These are phyloP conservation scores for Verticillium nubilum DNA, from an alignment of 2,329 filamentous ascomycete species.

Conservation along the genomic window DNA sequence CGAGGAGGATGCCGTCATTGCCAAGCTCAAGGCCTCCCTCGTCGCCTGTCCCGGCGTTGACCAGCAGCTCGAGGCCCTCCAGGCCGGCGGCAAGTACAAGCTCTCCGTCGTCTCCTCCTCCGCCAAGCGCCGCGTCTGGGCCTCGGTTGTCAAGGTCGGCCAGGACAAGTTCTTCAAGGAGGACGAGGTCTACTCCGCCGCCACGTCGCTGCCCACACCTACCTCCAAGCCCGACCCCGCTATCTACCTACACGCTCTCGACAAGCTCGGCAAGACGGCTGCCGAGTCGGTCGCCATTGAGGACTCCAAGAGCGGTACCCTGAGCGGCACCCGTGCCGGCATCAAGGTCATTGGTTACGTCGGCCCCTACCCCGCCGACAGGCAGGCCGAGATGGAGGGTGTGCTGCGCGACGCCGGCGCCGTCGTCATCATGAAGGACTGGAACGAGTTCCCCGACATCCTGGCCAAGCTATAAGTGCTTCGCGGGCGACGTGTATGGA, in stretches of 20 bases:
- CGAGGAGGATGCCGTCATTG: slow-evolving; percentile 80
- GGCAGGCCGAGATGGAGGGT: slow-evolving; percentile 61
- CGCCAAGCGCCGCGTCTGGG: slow-evolving; percentile 70
- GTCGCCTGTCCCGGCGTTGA: slow-evolving; percentile 65
- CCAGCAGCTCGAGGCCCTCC: slow-evolving; percentile 60
- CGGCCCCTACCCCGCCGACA: slow-evolving; percentile 62
- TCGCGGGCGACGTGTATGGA: background rate
- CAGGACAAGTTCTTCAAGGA: slow-evolving; percentile 76
- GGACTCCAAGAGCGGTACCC: slow-evolving; percentile 81
- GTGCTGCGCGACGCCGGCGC: slow-evolving; percentile 57
- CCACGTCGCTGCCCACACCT: slow-evolving; percentile 70
- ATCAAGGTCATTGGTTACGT: slow-evolving; percentile 84
- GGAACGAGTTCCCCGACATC: slow-evolving; percentile 47
- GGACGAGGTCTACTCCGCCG: slow-evolving; percentile 74
- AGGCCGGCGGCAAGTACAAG: slow-evolving; percentile 56
- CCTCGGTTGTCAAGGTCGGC: slow-evolving; percentile 72
- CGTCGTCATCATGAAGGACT: slow-evolving; percentile 55
- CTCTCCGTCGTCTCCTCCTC: slow-evolving; percentile 79
- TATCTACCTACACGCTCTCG: slow-evolving; percentile 75
- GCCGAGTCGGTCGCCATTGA: slow-evolving; percentile 75
- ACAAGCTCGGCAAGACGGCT: slow-evolving; percentile 65
- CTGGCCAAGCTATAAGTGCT: slow-evolving; percentile 34
- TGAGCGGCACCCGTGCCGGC: slow-evolving; percentile 66
- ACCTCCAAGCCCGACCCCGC: slow-evolving; percentile 88
- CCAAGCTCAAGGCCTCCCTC: slow-evolving; percentile 66